These are phyloP conservation scores for Phialophora verrucosa DNA, from an alignment of 2,329 filamentous ascomycete genomes.

Conservation along the genomic window DNA sequence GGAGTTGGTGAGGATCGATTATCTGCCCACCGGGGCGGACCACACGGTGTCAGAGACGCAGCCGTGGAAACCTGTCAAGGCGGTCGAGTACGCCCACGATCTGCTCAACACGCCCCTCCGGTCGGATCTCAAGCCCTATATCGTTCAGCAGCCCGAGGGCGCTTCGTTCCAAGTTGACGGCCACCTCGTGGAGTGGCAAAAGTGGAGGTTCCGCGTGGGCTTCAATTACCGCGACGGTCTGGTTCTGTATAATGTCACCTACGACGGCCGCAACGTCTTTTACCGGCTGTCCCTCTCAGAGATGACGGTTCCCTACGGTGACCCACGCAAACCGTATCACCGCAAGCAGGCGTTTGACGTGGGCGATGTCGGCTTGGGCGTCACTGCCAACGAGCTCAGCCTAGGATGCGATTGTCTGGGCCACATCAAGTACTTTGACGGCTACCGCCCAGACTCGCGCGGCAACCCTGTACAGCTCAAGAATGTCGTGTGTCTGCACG, in stretches of 20 bases:
- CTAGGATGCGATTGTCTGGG: conserved; percentile 55
- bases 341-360: conserved; percentile 55
- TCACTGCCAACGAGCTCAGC: conserved; percentile 51
- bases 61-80: background rate
- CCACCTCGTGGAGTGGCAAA: conserved; percentile 49
- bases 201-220: conserved; percentile 51
- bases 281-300: conserved; percentile 52
- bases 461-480: conserved; percentile 48
- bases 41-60: background rate
- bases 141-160: conserved; percentile 47
- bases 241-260: conserved; percentile 50
- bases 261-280: conserved; percentile 49
- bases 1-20: conserved; percentile 4
- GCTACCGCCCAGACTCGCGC: conserved; percentile 44
- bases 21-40: background rate
- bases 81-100: background rate
- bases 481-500: conserved; percentile 53
- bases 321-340: conserved; percentile 49
- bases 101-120: background rate
- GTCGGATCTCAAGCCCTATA: conserved; percentile 42
- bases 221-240: conserved; percentile 56
- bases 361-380: conserved; percentile 51
- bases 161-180: conserved; percentile 44
- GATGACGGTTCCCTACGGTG: conserved; percentile 55
- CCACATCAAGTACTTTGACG: conserved; percentile 52